Evolutionary conservation across 805 yeast species (phyloP).

Genomic region (Candida coleopterorum): DNA sequence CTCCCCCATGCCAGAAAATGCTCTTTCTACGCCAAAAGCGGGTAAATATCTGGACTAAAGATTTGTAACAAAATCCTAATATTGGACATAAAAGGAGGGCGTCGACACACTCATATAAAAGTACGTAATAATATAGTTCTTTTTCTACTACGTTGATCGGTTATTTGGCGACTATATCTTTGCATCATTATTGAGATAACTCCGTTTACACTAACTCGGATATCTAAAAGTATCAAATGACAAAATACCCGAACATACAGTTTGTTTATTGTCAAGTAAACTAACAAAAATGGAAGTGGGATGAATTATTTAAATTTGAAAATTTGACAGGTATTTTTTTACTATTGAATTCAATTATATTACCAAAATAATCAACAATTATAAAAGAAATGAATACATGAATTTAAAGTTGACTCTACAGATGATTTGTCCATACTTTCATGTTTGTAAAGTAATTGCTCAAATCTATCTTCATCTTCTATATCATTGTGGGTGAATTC

Average conservation of each 20-base stretch:
- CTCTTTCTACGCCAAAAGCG: slow-evolving; percentile 66
- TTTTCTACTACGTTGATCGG: slow-evolving; percentile 77
- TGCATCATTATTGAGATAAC: too few relatives aligned
- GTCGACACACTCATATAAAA: too few relatives aligned
- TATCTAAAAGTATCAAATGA: slow-evolving; percentile 71
- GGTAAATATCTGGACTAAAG: slow-evolving; percentile 47
- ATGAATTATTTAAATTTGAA: slow-evolving; percentile 37
- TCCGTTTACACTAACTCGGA: too few relatives aligned
- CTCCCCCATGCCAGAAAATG: slow-evolving; percentile 79
- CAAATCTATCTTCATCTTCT: slow-evolving; percentile 13
- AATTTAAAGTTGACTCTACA: too few relatives aligned
- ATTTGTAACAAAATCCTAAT: slow-evolving; percentile 77
- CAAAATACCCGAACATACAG: slow-evolving; percentile 84
- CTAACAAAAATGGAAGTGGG: slow-evolving; percentile 43
- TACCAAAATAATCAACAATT: slow-evolving; percentile 28
- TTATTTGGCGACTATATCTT: slow-evolving; percentile 71
- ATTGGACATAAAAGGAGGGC: too few relatives aligned
- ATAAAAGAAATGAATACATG: slow-evolving; percentile 8
- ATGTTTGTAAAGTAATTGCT: slow-evolving; percentile 10
- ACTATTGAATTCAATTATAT: slow-evolving; percentile 31
- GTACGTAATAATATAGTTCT: slow-evolving; percentile 80
- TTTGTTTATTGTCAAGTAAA: slow-evolving; percentile 48
- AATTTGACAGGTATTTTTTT: too few relatives aligned
- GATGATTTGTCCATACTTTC: not conserved
- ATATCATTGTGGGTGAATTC: slow-evolving; percentile 1